Base-by-base conservation (phyloP, 139 green algal genomes). In the Coccomyxa sp. region DNA sequence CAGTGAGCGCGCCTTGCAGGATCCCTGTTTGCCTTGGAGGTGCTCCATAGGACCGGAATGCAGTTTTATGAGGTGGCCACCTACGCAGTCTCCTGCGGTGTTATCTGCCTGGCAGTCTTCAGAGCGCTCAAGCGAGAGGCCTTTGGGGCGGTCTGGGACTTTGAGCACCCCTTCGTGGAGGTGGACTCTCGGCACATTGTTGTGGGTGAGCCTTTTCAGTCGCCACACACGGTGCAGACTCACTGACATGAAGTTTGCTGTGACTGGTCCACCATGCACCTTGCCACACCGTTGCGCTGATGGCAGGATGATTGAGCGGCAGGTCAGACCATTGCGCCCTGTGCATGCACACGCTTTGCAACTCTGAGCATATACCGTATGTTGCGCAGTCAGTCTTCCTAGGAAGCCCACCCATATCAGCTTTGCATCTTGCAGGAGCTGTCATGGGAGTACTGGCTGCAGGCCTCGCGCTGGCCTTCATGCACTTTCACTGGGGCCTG, bases 31-130 rank as follows among this genome's bases (percentile, higher is more conserved):
- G 82, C 85, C 0, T 74, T 89, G 58, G 85, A 89, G 71, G 85
- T 89, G 27, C 75, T 85, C 18, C 85, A 89, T 35, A 37, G 82
- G 14, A 81, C 75, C 36, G 85, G 85, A 6, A 50, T 89, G 39
- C 82, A 89, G 68, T 87, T 84, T 74, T 89, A 76, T 54, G 85
- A 89, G 79, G 75, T 82, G n/a, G 76, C 82, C 29, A 82, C 80
- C 2, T 86, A 82, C 55, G 80, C 77, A 7, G 77, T 89, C 22
- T 58, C 38, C 24, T 40, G 76, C 24, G 82, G 85, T 33, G 50
- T 78, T 44, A 39, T 89, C 33, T 85, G 81, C 76, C 70, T 89
- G 35, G 54, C 71, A 4, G 82, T 89, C 0, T 87, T 86, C 80
- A 55, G 85, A 6, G 85, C 39, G 6, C 70, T 89, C n/a, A 55